A percentile compares a stretch with the other conserved stretches of the same genome.
These are phyloP conservation scores for Nicotiana benthamiana DNA, from an alignment of 257 asterid species.

Conservation along the genomic window DNA sequence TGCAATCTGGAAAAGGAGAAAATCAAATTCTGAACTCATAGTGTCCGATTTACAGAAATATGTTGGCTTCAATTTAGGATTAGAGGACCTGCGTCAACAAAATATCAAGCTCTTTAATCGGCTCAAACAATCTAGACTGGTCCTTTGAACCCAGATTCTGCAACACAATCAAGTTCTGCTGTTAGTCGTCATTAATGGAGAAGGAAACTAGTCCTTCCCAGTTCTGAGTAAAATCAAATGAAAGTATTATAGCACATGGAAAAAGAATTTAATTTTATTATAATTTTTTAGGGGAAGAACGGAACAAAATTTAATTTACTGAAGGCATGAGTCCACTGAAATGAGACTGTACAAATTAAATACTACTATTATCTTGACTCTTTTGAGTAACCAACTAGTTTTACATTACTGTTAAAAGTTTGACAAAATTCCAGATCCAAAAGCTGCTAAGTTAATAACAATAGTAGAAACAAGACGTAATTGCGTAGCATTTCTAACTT, in stretches of 20 bases:
- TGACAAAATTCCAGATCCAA: not conserved
- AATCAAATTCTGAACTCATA: slow-evolving; percentile 2
- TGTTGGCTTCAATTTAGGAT: not conserved
- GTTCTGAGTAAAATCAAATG: not conserved
- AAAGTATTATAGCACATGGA: not conserved
- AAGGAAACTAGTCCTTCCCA: not conserved
- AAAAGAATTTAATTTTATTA: not conserved
- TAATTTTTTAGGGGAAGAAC: not conserved
- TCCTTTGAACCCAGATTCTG: slow-evolving; percentile 78
- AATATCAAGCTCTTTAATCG: slow-evolving; percentile 88
- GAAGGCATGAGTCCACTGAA: not conserved
- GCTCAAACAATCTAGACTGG: slow-evolving; percentile 67
- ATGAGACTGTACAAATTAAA: not conserved
- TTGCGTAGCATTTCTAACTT: not conserved
- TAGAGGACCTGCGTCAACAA: slow-evolving; percentile 66
- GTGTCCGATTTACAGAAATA: slow-evolving; percentile 6
- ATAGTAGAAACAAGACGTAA: not conserved
- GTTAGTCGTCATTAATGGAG: not conserved
- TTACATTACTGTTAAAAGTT: not conserved
- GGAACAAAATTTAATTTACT: not conserved
- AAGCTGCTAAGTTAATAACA: not conserved
- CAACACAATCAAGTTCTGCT: slow-evolving; percentile 14
- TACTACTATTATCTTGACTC: not conserved
- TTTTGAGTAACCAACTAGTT: not conserved
- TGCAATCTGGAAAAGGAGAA: slow-evolving; percentile 50